Conservation (phyloP, 2,329 filamentous ascomycete genomes). For the Aspergillus sp. region DNA sequence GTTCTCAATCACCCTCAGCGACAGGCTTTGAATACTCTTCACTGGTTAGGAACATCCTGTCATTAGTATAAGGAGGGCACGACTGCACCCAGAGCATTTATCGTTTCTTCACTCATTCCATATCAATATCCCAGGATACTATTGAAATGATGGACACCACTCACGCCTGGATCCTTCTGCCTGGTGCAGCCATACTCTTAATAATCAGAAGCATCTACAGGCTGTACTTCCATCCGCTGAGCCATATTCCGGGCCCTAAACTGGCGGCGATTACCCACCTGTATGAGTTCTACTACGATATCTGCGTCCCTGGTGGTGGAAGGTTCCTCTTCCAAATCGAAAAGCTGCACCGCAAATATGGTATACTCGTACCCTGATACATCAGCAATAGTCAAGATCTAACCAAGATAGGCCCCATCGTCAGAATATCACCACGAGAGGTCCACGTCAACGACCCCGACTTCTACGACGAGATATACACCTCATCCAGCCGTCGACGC, state of each 20-base stretch:
- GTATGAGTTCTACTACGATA: constrained; percentile 6
- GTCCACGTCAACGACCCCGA: background rate
- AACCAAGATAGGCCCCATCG: background rate
- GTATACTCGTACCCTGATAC: too few relatives aligned
- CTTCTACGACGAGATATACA: constrained; percentile 6
- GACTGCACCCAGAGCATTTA: too few relatives aligned
- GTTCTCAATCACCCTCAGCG: too few relatives aligned
- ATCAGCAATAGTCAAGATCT: too few relatives aligned
- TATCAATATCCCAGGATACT: too few relatives aligned
- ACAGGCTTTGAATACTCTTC: too few relatives aligned
- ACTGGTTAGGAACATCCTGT: too few relatives aligned
- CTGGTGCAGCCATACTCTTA: too few relatives aligned
- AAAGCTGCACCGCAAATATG: background rate
- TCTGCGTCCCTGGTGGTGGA: background rate
- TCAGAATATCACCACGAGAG: constrained; percentile 4
- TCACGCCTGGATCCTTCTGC: too few relatives aligned
- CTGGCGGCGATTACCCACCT: background rate
- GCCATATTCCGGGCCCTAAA: background rate
- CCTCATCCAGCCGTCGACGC: background rate
- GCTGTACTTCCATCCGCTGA: background rate
- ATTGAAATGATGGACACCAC: too few relatives aligned
- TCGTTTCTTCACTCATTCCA: too few relatives aligned
- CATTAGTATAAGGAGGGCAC: too few relatives aligned
- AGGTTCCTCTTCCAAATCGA: background rate
- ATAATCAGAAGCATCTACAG: background rate